These are phyloP conservation scores for Dalbergia oliveri DNA, from an alignment of 306 rosid genomes.

Conservation along the genomic window DNA sequence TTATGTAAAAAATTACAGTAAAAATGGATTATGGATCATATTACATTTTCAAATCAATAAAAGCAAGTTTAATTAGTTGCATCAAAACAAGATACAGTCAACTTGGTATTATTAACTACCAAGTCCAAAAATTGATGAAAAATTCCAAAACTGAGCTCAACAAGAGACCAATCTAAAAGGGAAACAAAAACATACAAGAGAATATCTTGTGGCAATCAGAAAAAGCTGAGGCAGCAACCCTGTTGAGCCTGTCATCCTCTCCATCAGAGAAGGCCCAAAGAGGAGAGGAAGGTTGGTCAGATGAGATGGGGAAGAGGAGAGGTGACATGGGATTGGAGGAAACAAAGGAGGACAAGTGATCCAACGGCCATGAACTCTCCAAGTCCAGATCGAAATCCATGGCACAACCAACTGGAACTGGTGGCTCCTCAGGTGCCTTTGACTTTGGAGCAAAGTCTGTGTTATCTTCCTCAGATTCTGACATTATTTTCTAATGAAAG, in stretches of 20 bases:
- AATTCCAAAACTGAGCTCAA: slow-evolving; percentile 15
- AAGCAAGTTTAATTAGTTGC: slow-evolving; percentile 6
- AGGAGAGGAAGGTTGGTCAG: slow-evolving; percentile 76
- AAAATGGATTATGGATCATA: slow-evolving; percentile 8
- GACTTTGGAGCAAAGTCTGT: slow-evolving; percentile 53
- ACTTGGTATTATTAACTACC: not conserved
- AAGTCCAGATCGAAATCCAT: slow-evolving; percentile 90
- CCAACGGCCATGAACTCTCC: slow-evolving; percentile 78
- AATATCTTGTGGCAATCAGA: slow-evolving; percentile 54
- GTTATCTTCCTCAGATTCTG: slow-evolving; percentile 67
- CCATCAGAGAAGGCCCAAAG: slow-evolving; percentile 71
- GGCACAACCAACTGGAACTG: not conserved
- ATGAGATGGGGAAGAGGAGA: slow-evolving; percentile 49
- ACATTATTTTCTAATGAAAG: slow-evolving; percentile 46
- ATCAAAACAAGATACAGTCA: slow-evolving; percentile 33
- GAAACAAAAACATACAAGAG: slow-evolving; percentile 63
- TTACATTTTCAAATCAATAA: slow-evolving; percentile 35
- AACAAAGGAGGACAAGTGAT: slow-evolving; percentile 68
- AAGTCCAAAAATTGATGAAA: slow-evolving; percentile 26
- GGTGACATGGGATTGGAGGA: slow-evolving; percentile 76
- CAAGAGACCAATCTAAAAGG: slow-evolving; percentile 11
- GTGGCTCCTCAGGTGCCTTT: slow-evolving; percentile 32
- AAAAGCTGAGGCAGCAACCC: slow-evolving; percentile 50
- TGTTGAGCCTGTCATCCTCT: slow-evolving; percentile 49
- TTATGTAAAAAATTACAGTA: not conserved